Evolutionary conservation across 2,329 filamentous ascomycete species (phyloP).

Genomic region (Microcyclospora pomicola): DNA sequence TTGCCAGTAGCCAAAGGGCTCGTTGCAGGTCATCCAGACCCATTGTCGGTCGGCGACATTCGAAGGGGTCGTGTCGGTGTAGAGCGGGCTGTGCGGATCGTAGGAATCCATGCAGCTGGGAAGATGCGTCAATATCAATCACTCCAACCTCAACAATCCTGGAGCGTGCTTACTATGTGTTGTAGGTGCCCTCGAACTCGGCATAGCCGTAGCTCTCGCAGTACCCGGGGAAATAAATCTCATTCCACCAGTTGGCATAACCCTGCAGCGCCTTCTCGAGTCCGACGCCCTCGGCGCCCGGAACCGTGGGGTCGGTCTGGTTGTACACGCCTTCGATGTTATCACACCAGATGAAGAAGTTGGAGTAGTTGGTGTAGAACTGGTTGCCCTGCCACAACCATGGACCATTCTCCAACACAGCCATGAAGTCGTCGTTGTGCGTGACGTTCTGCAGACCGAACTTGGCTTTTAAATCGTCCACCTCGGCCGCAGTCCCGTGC

Average conservation of each 20-base stretch:
- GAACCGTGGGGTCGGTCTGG: slow-evolving; percentile 15
- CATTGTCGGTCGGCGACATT: slow-evolving; percentile 41
- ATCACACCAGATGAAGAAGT: slow-evolving; percentile 33
- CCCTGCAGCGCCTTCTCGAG: slow-evolving; percentile 39
- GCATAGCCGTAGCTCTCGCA: slow-evolving; percentile 37
- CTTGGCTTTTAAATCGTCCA: slow-evolving; percentile 34
- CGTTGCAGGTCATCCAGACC: slow-evolving; percentile 50
- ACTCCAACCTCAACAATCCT: too few relatives aligned
- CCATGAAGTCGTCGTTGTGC: slow-evolving; percentile 41
- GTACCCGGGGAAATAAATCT: slow-evolving; percentile 32
- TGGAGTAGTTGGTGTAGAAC: slow-evolving; percentile 11
- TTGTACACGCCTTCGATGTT: slow-evolving; percentile 23
- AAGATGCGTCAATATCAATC: not conserved
- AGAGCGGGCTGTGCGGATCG: slow-evolving; percentile 36
- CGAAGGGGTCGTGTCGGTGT: slow-evolving; percentile 33
- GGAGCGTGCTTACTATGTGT: slow-evolving; percentile 16
- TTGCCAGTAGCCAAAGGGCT: slow-evolving; percentile 47
- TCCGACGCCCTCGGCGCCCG: slow-evolving; percentile 37
- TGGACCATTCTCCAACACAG: slow-evolving; percentile 40
- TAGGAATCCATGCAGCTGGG: slow-evolving; percentile 40
- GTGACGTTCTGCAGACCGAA: slow-evolving; percentile 40
- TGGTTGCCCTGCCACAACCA: slow-evolving; percentile 40
- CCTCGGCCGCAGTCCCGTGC: slow-evolving; percentile 17
- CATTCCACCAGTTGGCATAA: slow-evolving; percentile 41
- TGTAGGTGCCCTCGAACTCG: slow-evolving; percentile 28